These are phyloP conservation scores for Magnaporthiopsis rhizophila DNA, from an alignment of 2,329 filamentous ascomycete species.

Conservation along the genomic window DNA sequence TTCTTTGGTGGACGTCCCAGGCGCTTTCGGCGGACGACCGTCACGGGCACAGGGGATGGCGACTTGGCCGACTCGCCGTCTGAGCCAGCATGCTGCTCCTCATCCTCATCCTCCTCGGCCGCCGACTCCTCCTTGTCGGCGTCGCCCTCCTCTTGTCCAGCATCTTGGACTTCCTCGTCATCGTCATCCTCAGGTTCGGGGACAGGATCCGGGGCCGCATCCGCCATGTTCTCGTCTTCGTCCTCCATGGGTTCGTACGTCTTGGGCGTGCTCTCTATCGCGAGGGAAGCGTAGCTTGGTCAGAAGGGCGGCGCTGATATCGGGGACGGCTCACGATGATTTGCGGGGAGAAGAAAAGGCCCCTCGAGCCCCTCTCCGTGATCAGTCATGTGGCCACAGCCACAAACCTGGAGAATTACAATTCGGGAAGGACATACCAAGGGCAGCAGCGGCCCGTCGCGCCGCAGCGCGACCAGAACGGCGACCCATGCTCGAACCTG, in stretches of 20 bases:
- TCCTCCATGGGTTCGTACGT: conserved; percentile 33
- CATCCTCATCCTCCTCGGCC: conserved; percentile 22
- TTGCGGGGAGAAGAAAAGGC: not conserved
- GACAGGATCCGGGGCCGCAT: conserved; percentile 23
- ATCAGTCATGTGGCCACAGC: not conserved
- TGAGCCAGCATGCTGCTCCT: conserved; percentile 20
- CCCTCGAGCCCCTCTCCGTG: not conserved
- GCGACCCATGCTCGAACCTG: conserved; percentile 20
- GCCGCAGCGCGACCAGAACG: conserved; percentile 36
- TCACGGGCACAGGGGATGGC: conserved; percentile 48
- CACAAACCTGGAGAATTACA: not conserved
- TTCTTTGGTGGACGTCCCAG: conserved; percentile 85
- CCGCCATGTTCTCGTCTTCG: conserved; percentile 37
- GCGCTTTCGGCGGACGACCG: conserved; percentile 64
- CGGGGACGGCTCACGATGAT: not conserved
- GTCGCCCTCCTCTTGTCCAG: conserved; percentile 25
- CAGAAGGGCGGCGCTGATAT: not conserved
- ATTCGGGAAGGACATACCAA: conserved; percentile 25
- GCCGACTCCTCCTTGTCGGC: conserved; percentile 32
- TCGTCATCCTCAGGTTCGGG: conserved; percentile 34
- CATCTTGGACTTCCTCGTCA: conserved; percentile 21
- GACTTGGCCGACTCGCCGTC: conserved; percentile 38
- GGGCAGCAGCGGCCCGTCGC: conserved; percentile 33
- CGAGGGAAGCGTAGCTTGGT: conserved; percentile 7
- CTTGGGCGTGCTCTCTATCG: conserved; percentile 39